Conservation (phyloP, 1,139 yeast species). For the Suzukiozyma palmioleophila region DNA sequence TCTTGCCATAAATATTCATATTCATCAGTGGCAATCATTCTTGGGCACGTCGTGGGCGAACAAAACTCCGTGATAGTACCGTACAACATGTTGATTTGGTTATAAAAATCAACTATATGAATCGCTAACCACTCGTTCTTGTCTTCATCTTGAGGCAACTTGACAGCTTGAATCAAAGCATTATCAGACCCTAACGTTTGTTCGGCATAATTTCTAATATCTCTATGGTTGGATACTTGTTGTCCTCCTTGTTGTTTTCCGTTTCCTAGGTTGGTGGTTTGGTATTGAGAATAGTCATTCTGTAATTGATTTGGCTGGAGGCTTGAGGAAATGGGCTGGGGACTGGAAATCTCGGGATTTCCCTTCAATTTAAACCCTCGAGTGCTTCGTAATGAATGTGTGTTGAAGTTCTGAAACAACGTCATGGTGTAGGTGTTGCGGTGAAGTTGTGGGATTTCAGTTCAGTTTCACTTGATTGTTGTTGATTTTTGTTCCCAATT, state of each 20-base stretch:
- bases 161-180: constrained; percentile 86
- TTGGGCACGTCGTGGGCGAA: constrained; percentile 86
- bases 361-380: constrained; percentile 50
- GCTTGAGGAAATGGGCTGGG: constrained; percentile 33
- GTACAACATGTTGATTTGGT: constrained; percentile 93
- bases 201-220: constrained; percentile 81
- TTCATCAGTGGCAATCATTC: constrained; percentile 96
- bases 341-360: constrained; percentile 39
- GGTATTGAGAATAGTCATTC: constrained; percentile 21
- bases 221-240: constrained; percentile 58
- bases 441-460: background rate
- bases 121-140: constrained; percentile 94
- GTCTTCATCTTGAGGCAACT: constrained; percentile 90
- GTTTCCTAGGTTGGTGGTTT: constrained; percentile 20
- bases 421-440: constrained; percentile 24
- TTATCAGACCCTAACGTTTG: constrained; percentile 93
- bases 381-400: constrained; percentile 51
- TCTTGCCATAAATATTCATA: constrained; percentile 97
- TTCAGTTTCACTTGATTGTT: constrained; percentile 2
- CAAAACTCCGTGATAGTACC: constrained; percentile 96
- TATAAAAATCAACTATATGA: constrained; percentile 85
- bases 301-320: constrained; percentile 33
- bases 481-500: constrained; percentile 3
- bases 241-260: constrained; percentile 20
- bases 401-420: constrained; percentile 55